Evolutionary conservation across 768 basidiomycete genomes (phyloP).

Genomic region (Collybia mongolica): DNA sequence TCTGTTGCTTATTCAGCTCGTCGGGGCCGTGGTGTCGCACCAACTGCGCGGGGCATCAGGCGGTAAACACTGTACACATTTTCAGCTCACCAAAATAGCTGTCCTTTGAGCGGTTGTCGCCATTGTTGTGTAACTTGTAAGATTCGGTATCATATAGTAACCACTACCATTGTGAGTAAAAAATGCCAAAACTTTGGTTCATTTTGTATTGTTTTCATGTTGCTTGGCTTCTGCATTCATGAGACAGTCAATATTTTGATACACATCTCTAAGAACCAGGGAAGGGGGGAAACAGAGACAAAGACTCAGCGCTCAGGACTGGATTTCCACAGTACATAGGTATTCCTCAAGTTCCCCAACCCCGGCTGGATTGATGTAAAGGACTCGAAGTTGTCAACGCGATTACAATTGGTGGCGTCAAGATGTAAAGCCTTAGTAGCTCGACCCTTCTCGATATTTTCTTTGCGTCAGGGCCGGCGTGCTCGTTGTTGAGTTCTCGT

Average conservation of each 20-base stretch:
- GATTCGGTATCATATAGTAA: slow-evolving; percentile 7
- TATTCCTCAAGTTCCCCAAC: too few species aligned
- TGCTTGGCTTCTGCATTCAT: neutral
- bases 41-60: slow-evolving; percentile 76
- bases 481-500: neutral
- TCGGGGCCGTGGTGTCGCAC: slow-evolving; percentile 79
- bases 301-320: too few species aligned
- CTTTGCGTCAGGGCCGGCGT: too few species aligned
- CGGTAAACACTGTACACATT: slow-evolving; percentile 44
- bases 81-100: neutral
- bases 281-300: too few species aligned
- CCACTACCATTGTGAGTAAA: slow-evolving; percentile 10
- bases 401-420: too few species aligned
- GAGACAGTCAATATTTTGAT: too few species aligned
- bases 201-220: neutral
- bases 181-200: slow-evolving; percentile 2
- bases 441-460: too few species aligned
- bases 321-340: too few species aligned
- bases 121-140: slow-evolving; percentile 10
- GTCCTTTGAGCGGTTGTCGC: neutral
- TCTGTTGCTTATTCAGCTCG: slow-evolving; percentile 51
- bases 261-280: too few species aligned
- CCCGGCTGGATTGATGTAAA: too few species aligned
- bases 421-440: too few species aligned
- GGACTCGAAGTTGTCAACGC: too few species aligned